Base-by-base conservation (phyloP, 2,329 filamentous ascomycete genomes). In the Aspergillus glaucus region DNA sequence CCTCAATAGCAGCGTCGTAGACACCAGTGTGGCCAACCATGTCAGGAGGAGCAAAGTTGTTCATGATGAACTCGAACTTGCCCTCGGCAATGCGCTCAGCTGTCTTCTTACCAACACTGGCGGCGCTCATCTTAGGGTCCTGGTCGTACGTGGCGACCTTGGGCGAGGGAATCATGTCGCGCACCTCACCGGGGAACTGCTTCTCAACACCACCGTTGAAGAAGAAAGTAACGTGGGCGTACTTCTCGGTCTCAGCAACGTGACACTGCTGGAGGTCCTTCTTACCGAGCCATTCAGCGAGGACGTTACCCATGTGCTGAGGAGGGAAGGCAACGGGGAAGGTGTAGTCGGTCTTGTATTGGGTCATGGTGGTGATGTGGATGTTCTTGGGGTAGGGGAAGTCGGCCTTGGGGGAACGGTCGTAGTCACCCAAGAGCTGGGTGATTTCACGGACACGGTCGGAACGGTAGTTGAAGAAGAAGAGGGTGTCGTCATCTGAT, bases 381-480 rank as follows among this genome's bases (percentile, higher is more conserved):
- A 85, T 87, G 74, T 95, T 84, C 76, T 94, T 89, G 61, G 93
- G 93, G 78, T 91, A 97, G 43, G 87, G 79, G 79, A 97, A 95
- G 71, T 96, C 88, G 58, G 91, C 88, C 59, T 82, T 81, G 48
- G 91, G 90, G 21, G 89, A 95, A 64, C 89, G 88, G 76, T 98
- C 93, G 66, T 92, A 85, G 69, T 87, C 87, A 60, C 93, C 93
- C 48, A 98, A 78, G 41, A 98, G 80, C 75, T 97, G 93, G 44
- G 90, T 95, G 69, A 98, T 87, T 73, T 98, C 93, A 61, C 93
- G 88, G 46, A 92, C 92, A 70, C 93, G 91, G 70, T 98, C 93
- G 50, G 93, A 97, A 65, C 93, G 89, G 80, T 98, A 98, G 84
- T 98, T 98, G 87, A 98, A 98, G 83, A 97, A 97, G 82, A 97